phyloP scores from a whole-genome alignment of 257 asterid genomes.

The Petrea volubilis region DNA sequence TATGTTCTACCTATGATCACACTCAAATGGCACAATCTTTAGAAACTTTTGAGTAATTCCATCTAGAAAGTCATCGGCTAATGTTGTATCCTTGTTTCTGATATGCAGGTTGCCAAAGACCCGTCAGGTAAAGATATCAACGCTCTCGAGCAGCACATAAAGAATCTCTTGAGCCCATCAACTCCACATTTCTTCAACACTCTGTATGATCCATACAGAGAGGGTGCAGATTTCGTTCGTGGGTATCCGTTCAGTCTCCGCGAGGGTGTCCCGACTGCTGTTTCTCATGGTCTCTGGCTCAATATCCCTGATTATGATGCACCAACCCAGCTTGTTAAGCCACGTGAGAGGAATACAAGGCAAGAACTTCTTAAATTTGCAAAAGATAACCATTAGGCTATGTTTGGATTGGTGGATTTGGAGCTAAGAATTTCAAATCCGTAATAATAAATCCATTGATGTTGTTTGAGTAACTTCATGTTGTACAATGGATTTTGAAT shows the following conservation, averaged over 20 bases:
- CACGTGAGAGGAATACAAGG: constrained; percentile 88
- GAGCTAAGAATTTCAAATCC: no score
- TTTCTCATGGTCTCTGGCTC: constrained; percentile 88
- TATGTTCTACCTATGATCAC: no score
- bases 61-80: background rate
- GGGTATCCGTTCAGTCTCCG: constrained; percentile 90
- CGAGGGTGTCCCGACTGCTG: constrained; percentile 79
- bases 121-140: constrained; percentile 81
- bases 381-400: no score
- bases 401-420: no score
- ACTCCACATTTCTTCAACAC: constrained; percentile 87
- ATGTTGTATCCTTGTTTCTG: background rate
- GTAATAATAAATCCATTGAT: no score
- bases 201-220: constrained; percentile 79
- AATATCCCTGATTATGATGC: constrained; percentile 90
- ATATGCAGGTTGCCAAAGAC: constrained; percentile 70
- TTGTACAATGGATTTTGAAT: no score
- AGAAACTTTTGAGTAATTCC: background rate
- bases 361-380: background rate
- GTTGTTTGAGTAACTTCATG: no score
- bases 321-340: constrained; percentile 89
- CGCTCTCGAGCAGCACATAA: constrained; percentile 85
- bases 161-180: constrained; percentile 67
- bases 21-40: no score
- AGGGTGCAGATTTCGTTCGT: constrained; percentile 82